Base-by-base conservation (phyloP, 768 basidiomycete genomes). In the Pisolithus sp. region DNA sequence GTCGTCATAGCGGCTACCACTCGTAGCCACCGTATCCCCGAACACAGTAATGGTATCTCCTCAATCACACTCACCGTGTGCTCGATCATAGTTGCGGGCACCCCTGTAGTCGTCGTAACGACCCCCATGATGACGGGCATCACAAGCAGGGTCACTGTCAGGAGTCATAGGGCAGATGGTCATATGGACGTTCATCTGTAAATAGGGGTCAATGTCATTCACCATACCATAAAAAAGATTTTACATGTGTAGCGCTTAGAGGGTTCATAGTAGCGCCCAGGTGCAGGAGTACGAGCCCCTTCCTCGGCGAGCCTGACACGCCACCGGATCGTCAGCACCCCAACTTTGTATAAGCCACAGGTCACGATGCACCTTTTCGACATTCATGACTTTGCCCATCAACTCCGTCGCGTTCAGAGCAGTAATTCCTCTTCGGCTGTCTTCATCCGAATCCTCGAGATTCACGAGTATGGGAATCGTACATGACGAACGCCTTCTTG, bases 251-350 rank as follows among this genome's bases (percentile, higher is more conserved):
- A 71, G 38, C 89, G 79, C 72, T 94, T 93, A 41, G 93, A 90
- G 44, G 93, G 91, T 0, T 93, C 94, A 56, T 89, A 91, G 78
- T 99, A 99, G 49, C 87, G 74, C 24, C 95, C 95, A 3, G 95
- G 95, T 6, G 95, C 98, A 3, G 95, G 89, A 12, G 92, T 89
- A 57, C 92, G 78, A 17, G 91, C 92, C 55, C n/a, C 92, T 85
- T 51, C 87, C 92, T 58, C 91, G 86, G 47, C 91, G 87, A 57
- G 92, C 92, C 90, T 91, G 23, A 50, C 20, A 53, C 13, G 5
- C 5, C 12, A 51, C 31, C 49, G 44, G 12, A 59, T 54, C 37
- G 8, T 46, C 8, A 38, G 46, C 24, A 52, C 20, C 48, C 2
- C 26, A 28, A 47, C n/a, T 0, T 1, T 5, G 8, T 18, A 28